Conservation (phyloP, 2,329 filamentous ascomycete species). For the Sclerotinia subarctica region DNA sequence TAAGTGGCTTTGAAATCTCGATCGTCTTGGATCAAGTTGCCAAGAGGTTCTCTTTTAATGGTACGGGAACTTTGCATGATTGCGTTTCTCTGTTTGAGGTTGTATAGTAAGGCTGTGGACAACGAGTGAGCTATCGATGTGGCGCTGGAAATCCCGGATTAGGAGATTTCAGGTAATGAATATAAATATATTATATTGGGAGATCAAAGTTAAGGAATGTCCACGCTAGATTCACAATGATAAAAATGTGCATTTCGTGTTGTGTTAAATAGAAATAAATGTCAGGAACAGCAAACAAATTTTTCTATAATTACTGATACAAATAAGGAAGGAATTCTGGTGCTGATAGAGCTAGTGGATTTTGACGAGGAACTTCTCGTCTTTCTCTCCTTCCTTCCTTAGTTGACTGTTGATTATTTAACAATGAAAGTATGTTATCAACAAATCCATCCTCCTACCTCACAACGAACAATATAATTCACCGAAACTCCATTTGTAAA, state of each 20-base stretch:
- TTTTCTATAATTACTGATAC: neutral
- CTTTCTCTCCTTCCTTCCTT: neutral
- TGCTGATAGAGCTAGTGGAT: neutral
- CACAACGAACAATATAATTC: neutral
- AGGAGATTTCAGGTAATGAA: neutral
- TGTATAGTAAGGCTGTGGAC: neutral
- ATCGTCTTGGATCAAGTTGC: neutral
- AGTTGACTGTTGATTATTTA: neutral
- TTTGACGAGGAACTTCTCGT: neutral
- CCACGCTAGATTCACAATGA: neutral
- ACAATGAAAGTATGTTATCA: neutral
- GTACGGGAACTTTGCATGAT: neutral
- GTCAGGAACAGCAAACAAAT: neutral
- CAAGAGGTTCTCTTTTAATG: neutral
- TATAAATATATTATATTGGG: neutral
- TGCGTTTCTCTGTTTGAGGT: neutral
- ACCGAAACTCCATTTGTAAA: neutral
- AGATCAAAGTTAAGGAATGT: neutral
- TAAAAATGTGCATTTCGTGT: neutral
- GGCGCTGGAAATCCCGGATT: neutral
- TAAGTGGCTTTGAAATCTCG: constrained; percentile 4
- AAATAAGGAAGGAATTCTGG: neutral
- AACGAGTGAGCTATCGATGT: neutral
- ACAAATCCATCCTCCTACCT: neutral
- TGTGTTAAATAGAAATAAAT: neutral